A percentile compares a stretch with the other conserved stretches of the same genome.
These are phyloP conservation scores for Blumeriella jaapii DNA, from an alignment of 2,329 filamentous ascomycete genomes.

Conservation along the genomic window DNA sequence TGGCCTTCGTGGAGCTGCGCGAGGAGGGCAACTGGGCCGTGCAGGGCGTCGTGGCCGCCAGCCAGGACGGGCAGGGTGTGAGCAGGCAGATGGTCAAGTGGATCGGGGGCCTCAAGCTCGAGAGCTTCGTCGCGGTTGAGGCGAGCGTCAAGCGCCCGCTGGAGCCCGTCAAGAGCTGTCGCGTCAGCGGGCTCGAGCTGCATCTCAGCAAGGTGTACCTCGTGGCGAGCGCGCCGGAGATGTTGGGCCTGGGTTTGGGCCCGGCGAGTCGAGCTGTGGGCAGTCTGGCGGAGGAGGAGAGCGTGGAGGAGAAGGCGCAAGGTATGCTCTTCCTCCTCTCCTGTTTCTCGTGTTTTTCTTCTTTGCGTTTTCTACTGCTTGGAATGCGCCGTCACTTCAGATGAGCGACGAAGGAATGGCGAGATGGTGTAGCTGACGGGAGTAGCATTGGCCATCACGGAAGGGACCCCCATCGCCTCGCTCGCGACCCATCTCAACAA, in stretches of 20 bases:
- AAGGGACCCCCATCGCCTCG: slow-evolving; percentile 54
- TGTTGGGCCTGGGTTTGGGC: slow-evolving; percentile 46
- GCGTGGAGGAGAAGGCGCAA: slow-evolving; percentile 32
- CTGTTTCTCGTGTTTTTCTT: neutral
- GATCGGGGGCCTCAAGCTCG: slow-evolving; percentile 60
- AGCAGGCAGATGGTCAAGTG: slow-evolving; percentile 94
- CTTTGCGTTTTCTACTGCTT: too few species aligned
- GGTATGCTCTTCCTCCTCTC: slow-evolving; percentile 16
- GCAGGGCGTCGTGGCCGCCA: slow-evolving; percentile 66
- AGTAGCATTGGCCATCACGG: slow-evolving; percentile 30
- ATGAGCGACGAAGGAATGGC: neutral
- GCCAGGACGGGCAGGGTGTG: slow-evolving; percentile 44
- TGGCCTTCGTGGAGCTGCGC: slow-evolving; percentile 79
- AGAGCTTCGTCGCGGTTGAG: slow-evolving; percentile 75
- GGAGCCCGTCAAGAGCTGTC: slow-evolving; percentile 80
- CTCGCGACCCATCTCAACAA: slow-evolving; percentile 60
- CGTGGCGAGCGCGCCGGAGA: slow-evolving; percentile 50
- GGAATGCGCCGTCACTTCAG: too few species aligned
- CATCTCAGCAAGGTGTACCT: slow-evolving; percentile 81
- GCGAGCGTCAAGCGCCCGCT: slow-evolving; percentile 70
- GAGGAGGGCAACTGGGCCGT: slow-evolving; percentile 65
- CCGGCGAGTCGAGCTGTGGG: slow-evolving; percentile 43
- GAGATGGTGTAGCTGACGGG: slow-evolving; percentile 10
- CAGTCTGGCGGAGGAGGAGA: slow-evolving; percentile 48
- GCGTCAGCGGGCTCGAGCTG: slow-evolving; percentile 69